These are phyloP conservation scores for Pyrenophora teres DNA, from an alignment of 2,329 filamentous ascomycete species.

Conservation along the genomic window DNA sequence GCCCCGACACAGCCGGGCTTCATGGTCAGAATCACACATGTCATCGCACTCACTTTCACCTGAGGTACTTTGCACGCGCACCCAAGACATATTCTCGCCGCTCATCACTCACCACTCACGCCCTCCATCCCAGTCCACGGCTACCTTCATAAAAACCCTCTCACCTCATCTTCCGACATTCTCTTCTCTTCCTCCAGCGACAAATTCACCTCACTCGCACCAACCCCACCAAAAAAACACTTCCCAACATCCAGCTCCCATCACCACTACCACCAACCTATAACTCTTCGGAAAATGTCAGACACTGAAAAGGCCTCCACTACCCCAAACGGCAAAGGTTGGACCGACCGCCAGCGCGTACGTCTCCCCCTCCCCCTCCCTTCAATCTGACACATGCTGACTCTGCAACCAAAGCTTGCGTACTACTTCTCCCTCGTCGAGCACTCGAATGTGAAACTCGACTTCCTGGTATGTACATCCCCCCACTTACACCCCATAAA, in stretches of 20 bases:
- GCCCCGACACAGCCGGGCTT: no score
- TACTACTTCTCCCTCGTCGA: slow-evolving; percentile 22
- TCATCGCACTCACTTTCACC: no score
- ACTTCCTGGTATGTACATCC: slow-evolving; percentile 19
- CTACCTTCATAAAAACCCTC: no score
- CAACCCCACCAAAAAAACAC: not conserved
- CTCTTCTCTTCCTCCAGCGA: no score
- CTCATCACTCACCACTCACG: no score
- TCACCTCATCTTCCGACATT: no score
- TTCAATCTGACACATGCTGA: not conserved
- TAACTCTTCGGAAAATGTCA: slow-evolving; percentile 9
- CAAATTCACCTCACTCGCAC: no score
- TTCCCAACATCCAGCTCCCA: not conserved
- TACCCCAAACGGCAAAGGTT: slow-evolving; percentile 9
- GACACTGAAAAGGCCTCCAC: not conserved
- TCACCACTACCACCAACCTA: not conserved
- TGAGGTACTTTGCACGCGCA: no score
- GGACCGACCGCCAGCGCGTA: slow-evolving; percentile 26
- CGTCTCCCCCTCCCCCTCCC: not conserved
- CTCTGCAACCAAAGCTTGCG: slow-evolving; percentile 13
- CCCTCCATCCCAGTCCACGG: no score
- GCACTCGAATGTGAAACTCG: slow-evolving; percentile 16
- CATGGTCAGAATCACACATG: no score
- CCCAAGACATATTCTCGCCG: no score
- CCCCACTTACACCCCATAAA: no score